Conservation (phyloP, 2,329 filamentous ascomycete species). For the Lecanoromycetidae sp. region DNA sequence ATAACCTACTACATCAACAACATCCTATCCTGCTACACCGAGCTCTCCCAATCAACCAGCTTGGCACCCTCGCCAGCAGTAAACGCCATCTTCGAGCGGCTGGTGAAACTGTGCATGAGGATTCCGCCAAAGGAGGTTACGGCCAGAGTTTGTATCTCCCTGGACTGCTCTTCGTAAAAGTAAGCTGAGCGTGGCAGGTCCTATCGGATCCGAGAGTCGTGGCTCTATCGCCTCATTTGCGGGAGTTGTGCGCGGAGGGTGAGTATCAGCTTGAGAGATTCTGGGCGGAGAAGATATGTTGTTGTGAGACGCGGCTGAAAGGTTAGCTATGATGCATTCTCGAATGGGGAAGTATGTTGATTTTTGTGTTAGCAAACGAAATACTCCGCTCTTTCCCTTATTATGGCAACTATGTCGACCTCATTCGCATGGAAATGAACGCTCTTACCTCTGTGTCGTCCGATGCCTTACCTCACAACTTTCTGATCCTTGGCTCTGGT, state of each 20-base stretch:
- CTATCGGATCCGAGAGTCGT: slow-evolving; percentile 25
- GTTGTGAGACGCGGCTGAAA: slow-evolving; percentile 10
- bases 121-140: slow-evolving; percentile 21
- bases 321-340: too few species aligned
- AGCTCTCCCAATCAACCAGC: slow-evolving; percentile 6
- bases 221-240: slow-evolving; percentile 28
- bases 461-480: slow-evolving; percentile 23
- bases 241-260: slow-evolving; percentile 32
- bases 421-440: slow-evolving; percentile 36
- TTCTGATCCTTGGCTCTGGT: slow-evolving; percentile 41
- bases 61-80: slow-evolving; percentile 26
- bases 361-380: slow-evolving; percentile 16
- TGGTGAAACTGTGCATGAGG: slow-evolving; percentile 29
- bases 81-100: slow-evolving; percentile 27
- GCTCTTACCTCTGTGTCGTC: slow-evolving; percentile 26
- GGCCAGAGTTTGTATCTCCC: slow-evolving; percentile 18
- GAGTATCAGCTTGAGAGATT: slow-evolving; percentile 36
- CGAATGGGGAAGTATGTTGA: too few species aligned
- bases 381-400: slow-evolving; percentile 36
- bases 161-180: neutral
- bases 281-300: slow-evolving; percentile 32
- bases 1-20: slow-evolving; percentile 4
- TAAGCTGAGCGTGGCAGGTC: slow-evolving; percentile 22
- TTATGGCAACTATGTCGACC: slow-evolving; percentile 37
- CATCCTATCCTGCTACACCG: slow-evolving; percentile 9